Base-by-base conservation (phyloP, 2,329 filamentous ascomycete species). In the Fusarium equiseti region DNA sequence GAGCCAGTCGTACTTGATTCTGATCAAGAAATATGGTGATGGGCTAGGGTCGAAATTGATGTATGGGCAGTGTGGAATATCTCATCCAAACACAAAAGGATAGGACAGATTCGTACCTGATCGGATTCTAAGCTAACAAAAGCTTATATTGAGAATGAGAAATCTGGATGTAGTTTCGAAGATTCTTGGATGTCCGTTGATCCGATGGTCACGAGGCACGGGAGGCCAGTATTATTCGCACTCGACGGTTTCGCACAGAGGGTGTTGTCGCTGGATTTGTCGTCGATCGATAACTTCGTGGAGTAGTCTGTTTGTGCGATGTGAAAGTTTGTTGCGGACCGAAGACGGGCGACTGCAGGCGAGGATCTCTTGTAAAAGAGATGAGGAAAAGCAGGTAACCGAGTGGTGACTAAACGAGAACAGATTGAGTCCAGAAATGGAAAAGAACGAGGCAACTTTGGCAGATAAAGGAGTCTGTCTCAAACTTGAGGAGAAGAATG, bases 261-360 rank as follows among this genome's bases (percentile, higher is more conserved):
- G 32, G 49, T 53, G 35, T 59, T 38, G 35, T 66, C 48, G 60
- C 58, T 50, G 48, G 29, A 13, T 20, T 63, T 20, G 66, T 63
- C 24, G 65, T 72, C 43, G 61, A 52, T 63, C 58, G 53, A 61
- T 15, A 50, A 46, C 45, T 59, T 72, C 44, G 67, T 53, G 51
- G 71, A 49, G 59, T 64, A 71, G 71, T 68, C 35, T 44, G 38
- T 18, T 59, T 58, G 68, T 57, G 52, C 44, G 46, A 61, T 71
- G 68, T 70, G 69, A 69, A 73, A 68, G 74, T 73, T 74, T 73
- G 62, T 70, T 76, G 70, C 72, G 68, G 59, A 50, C 65, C 65
- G 42, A 57, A 32, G 35, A 32, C 62, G 76, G 76, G 70, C 46
- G 63, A 59, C 66, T 56, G 68, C 76, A 79, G 76, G 52, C 63